phyloP scores from a whole-genome alignment of 306 rosid genomes.

The Prunus davidiana region DNA sequence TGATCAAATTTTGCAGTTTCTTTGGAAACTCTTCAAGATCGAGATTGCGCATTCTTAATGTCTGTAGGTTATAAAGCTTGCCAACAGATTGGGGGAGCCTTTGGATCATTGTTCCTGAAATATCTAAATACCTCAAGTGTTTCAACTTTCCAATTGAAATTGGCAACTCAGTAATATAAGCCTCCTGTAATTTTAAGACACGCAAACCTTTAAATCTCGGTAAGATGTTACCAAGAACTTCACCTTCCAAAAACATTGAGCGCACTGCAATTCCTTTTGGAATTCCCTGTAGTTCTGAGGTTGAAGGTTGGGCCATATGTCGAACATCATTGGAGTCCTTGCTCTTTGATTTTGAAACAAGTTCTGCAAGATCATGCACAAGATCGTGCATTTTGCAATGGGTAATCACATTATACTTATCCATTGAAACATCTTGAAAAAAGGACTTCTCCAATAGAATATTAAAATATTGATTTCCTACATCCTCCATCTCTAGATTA shows the following conservation, averaged over 20 bases:
- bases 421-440: not conserved
- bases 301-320: not conserved
- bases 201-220: not conserved
- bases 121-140: conserved; percentile 8
- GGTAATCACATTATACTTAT: not conserved
- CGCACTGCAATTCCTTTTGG: not conserved
- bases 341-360: not conserved
- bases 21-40: not conserved
- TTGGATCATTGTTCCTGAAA: not conserved
- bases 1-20: not conserved
- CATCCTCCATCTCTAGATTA: conserved; percentile 1
- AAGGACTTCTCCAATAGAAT: not conserved
- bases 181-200: not conserved
- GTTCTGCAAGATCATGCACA: not conserved
- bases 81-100: not conserved
- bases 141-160: not conserved
- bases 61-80: not conserved
- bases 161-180: not conserved
- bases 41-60: not conserved
- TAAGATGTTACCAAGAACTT: not conserved
- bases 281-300: not conserved
- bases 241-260: not conserved
- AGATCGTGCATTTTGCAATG: not conserved
- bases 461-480: conserved; percentile 6
- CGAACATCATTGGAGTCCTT: not conserved